Conservation (phyloP, 768 basidiomycete genomes). For the Lentinula raphanica region DNA sequence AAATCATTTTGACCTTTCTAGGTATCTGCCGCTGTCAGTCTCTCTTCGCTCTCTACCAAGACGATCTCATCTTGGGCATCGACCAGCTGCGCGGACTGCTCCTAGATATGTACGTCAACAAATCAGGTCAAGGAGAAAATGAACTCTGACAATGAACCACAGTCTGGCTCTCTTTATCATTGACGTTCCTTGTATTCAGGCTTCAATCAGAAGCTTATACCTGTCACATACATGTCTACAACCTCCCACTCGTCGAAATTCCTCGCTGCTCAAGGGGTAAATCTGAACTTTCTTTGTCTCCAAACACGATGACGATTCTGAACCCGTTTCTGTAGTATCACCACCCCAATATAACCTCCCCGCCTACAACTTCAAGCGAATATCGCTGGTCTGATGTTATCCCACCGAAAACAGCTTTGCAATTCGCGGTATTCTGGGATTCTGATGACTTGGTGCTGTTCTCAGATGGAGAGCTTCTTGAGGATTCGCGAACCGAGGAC, state of each 20-base stretch:
- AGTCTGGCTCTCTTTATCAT: not conserved
- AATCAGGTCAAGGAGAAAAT: not conserved
- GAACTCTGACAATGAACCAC: not conserved
- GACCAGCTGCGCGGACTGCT: too few relatives aligned
- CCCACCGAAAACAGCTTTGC: constrained; percentile 50
- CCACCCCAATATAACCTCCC: not conserved
- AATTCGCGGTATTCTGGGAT: constrained; percentile 59
- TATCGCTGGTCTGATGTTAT: constrained; percentile 54
- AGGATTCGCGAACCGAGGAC: constrained; percentile 13
- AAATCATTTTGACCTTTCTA: too few relatives aligned
- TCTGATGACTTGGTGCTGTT: constrained; percentile 53
- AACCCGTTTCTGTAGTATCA: not conserved
- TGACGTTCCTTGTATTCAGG: not conserved
- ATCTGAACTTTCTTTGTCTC: not conserved
- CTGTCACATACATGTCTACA: not conserved
- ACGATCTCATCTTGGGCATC: too few relatives aligned
- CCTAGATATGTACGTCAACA: not conserved
- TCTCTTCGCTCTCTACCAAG: too few relatives aligned
- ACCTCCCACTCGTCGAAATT: not conserved
- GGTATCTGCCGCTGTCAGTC: too few relatives aligned
- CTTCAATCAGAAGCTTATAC: not conserved
- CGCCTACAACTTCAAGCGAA: constrained; percentile 1
- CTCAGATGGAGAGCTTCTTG: constrained; percentile 44
- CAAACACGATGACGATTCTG: not conserved
- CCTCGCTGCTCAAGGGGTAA: not conserved